A percentile compares a stretch with the other conserved stretches of the same genome.
phyloP scores from a whole-genome alignment of 768 basidiomycete genomes.

The Xerocomus potaroensis region DNA sequence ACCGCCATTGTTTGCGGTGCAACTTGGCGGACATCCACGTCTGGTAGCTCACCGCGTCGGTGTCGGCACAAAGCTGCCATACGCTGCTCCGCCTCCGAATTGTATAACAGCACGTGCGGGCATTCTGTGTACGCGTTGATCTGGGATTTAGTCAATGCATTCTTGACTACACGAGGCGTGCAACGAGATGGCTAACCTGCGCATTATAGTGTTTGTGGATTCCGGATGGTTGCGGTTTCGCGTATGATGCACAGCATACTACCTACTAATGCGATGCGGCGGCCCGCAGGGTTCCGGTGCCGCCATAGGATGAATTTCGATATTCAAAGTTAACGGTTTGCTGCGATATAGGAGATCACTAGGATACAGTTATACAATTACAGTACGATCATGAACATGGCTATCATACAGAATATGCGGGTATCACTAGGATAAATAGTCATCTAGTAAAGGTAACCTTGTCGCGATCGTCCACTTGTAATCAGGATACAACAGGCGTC shows the following conservation, averaged over 20 bases:
- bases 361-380: constrained; percentile 6
- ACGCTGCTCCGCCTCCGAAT: constrained; percentile 11
- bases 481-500: constrained; percentile 28
- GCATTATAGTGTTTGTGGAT: neutral
- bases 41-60: constrained; percentile 9
- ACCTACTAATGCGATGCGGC: constrained; percentile 2
- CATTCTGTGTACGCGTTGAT: constrained; percentile 10
- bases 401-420: constrained; percentile 17
- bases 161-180: constrained; percentile 15
- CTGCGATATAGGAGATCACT: neutral
- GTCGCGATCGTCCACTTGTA: neutral
- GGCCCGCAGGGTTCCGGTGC: no score
- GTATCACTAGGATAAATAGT: constrained; percentile 15
- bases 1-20: constrained; percentile 10
- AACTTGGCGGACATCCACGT: constrained; percentile 6
- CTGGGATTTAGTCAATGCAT: constrained; percentile 13
- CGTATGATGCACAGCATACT: neutral
- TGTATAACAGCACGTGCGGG: constrained; percentile 14
- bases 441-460: neutral
- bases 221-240: no score
- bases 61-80: constrained; percentile 12
- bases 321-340: no score
- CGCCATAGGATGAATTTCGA: no score
- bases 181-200: neutral
- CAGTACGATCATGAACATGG: constrained; percentile 6